These are phyloP conservation scores for Pythium apleroticum DNA, from an alignment of 352 stramenopile species.

Conservation along the genomic window DNA sequence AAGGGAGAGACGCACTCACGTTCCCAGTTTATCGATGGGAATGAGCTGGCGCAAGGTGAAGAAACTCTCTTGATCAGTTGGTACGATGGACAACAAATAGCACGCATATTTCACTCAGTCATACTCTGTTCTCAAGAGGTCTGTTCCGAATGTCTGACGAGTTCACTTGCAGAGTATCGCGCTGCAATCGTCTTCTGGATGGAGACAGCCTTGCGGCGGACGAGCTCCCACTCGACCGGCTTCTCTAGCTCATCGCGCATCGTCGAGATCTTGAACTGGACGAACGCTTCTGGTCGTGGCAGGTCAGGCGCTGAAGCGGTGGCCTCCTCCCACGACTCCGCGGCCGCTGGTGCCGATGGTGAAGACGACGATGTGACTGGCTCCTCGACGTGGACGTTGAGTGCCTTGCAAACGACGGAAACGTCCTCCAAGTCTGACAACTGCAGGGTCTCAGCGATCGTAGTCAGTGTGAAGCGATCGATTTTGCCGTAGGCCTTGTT, in stretches of 20 bases:
- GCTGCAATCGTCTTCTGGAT: constrained; percentile 1
- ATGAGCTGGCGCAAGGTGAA: neutral
- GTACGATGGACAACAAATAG: constrained; percentile 2
- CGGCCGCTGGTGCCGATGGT: neutral
- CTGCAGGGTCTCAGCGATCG: constrained; percentile 37
- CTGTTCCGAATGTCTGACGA: neutral
- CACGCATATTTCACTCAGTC: neutral
- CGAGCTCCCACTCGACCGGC: neutral
- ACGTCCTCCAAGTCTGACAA: constrained; percentile 27
- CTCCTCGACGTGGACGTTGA: constrained; percentile 45
- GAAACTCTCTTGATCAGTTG: neutral
- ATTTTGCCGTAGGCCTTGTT: constrained; percentile 68
- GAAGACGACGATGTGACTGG: neutral
- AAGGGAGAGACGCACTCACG: neutral
- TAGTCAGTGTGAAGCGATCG: constrained; percentile 45
- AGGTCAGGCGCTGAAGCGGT: neutral
- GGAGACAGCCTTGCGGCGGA: neutral
- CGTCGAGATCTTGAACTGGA: constrained; percentile 19
- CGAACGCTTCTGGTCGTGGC: constrained; percentile 2
- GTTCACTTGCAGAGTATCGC: neutral
- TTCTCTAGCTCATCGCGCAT: constrained; percentile 15
- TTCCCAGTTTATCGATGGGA: constrained; percentile 1
- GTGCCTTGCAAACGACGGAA: constrained; percentile 34
- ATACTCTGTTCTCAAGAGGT: neutral
- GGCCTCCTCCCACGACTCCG: constrained; percentile 13